Conservation (phyloP, 768 basidiomycete genomes). For the Amyloporia xantha region DNA sequence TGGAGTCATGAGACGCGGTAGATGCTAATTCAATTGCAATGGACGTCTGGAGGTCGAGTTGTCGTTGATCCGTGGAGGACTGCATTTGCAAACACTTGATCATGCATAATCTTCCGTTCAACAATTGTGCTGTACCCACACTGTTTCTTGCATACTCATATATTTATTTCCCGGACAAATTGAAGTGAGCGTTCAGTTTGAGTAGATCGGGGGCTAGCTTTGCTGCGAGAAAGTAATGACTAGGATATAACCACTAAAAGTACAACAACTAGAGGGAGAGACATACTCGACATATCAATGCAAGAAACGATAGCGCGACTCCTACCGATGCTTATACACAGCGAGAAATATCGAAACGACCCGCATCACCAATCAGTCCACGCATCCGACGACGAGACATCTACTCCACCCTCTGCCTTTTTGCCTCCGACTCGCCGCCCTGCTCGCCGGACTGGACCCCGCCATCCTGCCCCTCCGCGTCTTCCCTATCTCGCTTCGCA, state of each 20-base stretch:
- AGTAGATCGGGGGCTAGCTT: not conserved
- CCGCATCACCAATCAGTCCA: too few relatives aligned
- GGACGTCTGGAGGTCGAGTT: too few relatives aligned
- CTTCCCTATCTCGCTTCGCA: slow-evolving; percentile 14
- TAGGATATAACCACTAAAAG: not conserved
- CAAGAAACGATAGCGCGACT: not conserved
- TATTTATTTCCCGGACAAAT: too few relatives aligned
- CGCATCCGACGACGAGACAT: too few relatives aligned
- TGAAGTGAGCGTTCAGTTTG: not conserved
- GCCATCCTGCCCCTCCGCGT: slow-evolving; percentile 16
- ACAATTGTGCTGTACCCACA: too few relatives aligned
- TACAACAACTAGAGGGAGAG: not conserved
- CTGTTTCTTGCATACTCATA: too few relatives aligned
- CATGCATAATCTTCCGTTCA: too few relatives aligned
- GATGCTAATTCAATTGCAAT: too few relatives aligned
- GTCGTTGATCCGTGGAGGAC: not conserved
- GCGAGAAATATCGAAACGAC: too few relatives aligned
- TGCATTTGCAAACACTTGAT: too few relatives aligned
- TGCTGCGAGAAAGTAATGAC: not conserved
- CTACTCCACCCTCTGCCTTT: not conserved
- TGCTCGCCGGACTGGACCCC: slow-evolving; percentile 21
- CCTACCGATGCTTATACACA: too few relatives aligned
- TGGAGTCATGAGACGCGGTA: slow-evolving; percentile 23
- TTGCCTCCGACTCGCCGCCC: slow-evolving; percentile 9
- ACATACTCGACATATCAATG: not conserved